These are phyloP conservation scores for Colletotrichum sp. DNA, from an alignment of 2,329 filamentous ascomycete genomes.

Conservation along the genomic window DNA sequence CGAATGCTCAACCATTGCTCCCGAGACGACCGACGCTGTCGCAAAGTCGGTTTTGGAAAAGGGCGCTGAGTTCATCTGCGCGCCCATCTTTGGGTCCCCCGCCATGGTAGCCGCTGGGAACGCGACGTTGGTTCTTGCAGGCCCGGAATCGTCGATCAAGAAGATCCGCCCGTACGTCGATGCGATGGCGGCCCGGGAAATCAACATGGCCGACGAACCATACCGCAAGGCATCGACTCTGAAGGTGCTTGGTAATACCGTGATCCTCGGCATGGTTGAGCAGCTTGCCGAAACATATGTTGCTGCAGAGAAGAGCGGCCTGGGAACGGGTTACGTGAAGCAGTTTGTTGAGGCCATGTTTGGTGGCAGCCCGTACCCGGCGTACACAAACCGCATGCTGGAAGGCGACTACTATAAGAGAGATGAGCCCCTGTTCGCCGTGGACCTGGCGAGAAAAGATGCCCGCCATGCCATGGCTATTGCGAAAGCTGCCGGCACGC, in stretches of 20 bases:
- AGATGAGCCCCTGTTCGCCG: conserved; percentile 80
- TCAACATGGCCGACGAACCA: conserved; percentile 74
- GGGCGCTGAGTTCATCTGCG: conserved; percentile 77
- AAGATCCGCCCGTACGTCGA: conserved; percentile 73
- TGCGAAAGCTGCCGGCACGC: conserved; percentile 65
- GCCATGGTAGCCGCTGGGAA: conserved; percentile 73
- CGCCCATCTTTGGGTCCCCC: conserved; percentile 73
- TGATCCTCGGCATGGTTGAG: conserved; percentile 83
- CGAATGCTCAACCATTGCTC: conserved; percentile 88
- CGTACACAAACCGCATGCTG: conserved; percentile 77
- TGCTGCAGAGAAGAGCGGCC: conserved; percentile 79
- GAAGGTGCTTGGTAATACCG: conserved; percentile 87
- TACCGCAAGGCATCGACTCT: conserved; percentile 73
- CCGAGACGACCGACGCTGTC: conserved; percentile 74
- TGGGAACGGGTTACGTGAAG: conserved; percentile 74
- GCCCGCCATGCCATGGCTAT: conserved; percentile 73
- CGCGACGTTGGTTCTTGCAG: conserved; percentile 76
- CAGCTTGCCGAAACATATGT: conserved; percentile 79
- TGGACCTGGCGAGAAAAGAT: conserved; percentile 85
- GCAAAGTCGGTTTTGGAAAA: conserved; percentile 60
- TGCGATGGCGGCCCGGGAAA: conserved; percentile 73
- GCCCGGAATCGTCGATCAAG: conserved; percentile 62
- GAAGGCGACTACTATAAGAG: conserved; percentile 78
- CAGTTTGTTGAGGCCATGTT: conserved; percentile 76
- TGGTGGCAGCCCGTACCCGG: conserved; percentile 71